Conservation (phyloP, 495 filamentous ascomycete species). For the Talaromyces trachyspermus region DNA sequence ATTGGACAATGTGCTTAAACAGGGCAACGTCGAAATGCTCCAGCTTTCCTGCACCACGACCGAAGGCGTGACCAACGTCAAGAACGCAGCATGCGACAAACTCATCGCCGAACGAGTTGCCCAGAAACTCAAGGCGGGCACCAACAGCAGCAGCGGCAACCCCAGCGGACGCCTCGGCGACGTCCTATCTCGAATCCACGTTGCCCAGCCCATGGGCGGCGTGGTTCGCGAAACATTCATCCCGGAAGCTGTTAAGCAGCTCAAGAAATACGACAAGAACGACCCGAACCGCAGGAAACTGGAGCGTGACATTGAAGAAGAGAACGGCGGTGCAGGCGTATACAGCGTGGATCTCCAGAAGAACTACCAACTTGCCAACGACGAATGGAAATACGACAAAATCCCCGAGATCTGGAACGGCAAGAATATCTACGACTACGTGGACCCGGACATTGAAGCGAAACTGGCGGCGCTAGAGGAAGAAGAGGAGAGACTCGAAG, state of each 20-base stretch:
- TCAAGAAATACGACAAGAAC: constrained; percentile 81
- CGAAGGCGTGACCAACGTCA: constrained; percentile 88
- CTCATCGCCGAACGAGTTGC: constrained; percentile 87
- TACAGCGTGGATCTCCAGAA: constrained; percentile 87
- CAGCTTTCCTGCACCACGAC: constrained; percentile 90
- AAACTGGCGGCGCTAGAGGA: constrained; percentile 87
- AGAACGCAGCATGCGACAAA: constrained; percentile 89
- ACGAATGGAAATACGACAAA: constrained; percentile 92
- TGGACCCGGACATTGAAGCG: constrained; percentile 91
- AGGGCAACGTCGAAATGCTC: constrained; percentile 82
- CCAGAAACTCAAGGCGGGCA: constrained; percentile 89
- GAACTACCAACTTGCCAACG: constrained; percentile 75
- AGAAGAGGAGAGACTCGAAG: constrained; percentile 86
- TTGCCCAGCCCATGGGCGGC: constrained; percentile 83
- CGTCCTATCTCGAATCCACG: constrained; percentile 88
- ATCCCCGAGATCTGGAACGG: constrained; percentile 89
- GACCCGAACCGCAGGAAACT: constrained; percentile 74
- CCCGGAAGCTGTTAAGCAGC: constrained; percentile 70
- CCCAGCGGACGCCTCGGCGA: constrained; percentile 75
- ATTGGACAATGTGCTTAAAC: constrained; percentile 71
- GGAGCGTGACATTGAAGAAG: constrained; percentile 83
- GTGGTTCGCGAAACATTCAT: constrained; percentile 76
- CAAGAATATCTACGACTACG: constrained; percentile 93
- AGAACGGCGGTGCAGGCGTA: constrained; percentile 89
- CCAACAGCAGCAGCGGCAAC: constrained; percentile 59